Percentiles rank a stretch among this genome's conserved stretches.
These are phyloP conservation scores for Eucalyptus marginata DNA, from an alignment of 345 rosid genomes.

Conservation along the genomic window DNA sequence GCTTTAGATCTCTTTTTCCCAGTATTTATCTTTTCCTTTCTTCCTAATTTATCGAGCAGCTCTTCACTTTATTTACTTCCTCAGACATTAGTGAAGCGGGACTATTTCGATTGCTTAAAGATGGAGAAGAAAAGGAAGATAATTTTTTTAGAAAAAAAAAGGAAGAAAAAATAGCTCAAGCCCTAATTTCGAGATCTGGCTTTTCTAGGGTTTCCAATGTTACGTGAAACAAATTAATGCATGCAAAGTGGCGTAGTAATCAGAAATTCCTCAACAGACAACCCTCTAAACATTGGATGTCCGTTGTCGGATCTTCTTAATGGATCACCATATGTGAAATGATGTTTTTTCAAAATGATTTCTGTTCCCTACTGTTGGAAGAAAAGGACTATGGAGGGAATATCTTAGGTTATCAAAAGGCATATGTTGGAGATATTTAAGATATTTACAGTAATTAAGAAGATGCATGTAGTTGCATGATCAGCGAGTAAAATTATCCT, in stretches of 20 bases:
- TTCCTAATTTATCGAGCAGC: neutral
- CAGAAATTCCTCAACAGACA: neutral
- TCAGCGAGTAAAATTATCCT: neutral
- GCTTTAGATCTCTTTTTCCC: neutral
- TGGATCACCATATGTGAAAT: neutral
- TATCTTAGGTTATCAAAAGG: neutral
- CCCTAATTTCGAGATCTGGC: neutral
- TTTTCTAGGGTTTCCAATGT: neutral
- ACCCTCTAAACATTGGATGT: neutral
- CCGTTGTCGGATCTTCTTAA: neutral
- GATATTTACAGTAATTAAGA: neutral
- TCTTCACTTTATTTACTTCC: neutral
- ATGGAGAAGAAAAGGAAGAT: neutral
- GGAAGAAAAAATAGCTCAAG: neutral
- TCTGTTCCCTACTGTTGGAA: neutral
- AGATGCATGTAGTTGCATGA: neutral
- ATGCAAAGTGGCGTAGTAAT: neutral
- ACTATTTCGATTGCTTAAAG: neutral
- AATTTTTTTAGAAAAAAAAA: neutral
- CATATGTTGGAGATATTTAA: neutral
- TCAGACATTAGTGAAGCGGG: neutral
- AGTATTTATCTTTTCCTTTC: neutral
- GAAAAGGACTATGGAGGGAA: neutral
- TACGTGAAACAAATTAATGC: neutral
- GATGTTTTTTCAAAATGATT: neutral